phyloP scores from a whole-genome alignment of 1,139 yeast genomes.

The Hyphopichia buzzinii region DNA sequence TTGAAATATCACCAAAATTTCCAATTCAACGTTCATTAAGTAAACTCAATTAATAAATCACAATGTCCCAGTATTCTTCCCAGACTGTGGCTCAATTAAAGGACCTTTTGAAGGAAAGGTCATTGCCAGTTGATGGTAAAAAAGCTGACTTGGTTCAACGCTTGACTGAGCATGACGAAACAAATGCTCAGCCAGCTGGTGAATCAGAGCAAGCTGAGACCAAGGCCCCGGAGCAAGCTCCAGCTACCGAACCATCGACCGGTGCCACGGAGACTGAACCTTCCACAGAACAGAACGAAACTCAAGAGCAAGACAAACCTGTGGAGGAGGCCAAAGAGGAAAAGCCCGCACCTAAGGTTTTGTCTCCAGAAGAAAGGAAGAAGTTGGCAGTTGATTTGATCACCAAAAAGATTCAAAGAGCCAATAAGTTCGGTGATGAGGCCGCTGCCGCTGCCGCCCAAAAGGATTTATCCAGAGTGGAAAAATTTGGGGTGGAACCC shows the following conservation, averaged over 20 bases:
- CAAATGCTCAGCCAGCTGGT: conserved; percentile 5
- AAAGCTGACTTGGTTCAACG: conserved; percentile 81
- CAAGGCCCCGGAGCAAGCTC: conserved; percentile 7
- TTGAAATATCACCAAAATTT: not conserved
- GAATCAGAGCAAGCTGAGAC: conserved; percentile 15
- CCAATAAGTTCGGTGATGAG: conserved; percentile 74
- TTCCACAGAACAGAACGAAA: conserved; percentile 9
- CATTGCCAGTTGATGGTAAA: conserved; percentile 73
- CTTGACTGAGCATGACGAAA: conserved; percentile 39
- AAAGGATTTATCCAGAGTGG: conserved; percentile 66
- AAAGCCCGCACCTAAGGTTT: conserved; percentile 33
- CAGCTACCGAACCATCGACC: not conserved
- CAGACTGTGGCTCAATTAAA: conserved; percentile 85
- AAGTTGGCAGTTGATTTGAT: conserved; percentile 67
- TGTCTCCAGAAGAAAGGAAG: conserved; percentile 69
- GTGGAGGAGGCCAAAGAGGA: conserved; percentile 15
- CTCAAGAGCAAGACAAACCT: conserved; percentile 5
- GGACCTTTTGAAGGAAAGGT: conserved; percentile 67
- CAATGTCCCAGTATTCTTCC: conserved; percentile 58
- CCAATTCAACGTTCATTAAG: too few species aligned
- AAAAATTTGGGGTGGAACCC: conserved; percentile 78
- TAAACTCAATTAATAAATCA: too few species aligned
- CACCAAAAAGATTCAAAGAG: conserved; percentile 65
- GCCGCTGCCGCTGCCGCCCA: conserved; percentile 51
- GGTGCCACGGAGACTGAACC: conserved; percentile 13